These are phyloP conservation scores for Salix suchowensis DNA, from an alignment of 345 rosid genomes.

Conservation along the genomic window DNA sequence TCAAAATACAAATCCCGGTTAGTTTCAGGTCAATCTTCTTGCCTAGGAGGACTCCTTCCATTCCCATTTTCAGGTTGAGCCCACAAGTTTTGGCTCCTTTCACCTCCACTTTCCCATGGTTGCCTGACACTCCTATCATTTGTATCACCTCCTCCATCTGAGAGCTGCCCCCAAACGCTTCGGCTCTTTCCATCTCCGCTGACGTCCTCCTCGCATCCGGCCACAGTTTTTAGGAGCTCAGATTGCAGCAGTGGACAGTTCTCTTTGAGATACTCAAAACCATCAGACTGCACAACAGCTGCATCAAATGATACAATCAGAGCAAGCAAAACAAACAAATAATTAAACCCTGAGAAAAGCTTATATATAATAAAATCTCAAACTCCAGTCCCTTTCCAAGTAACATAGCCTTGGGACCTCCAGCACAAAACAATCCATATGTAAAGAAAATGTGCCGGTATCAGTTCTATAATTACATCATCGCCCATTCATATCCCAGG, in stretches of 20 bases:
- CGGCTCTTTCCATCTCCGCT: conserved; percentile 59
- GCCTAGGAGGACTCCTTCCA: conserved; percentile 48
- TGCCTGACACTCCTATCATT: conserved; percentile 53
- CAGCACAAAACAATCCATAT: too few relatives aligned
- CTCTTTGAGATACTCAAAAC: conserved; percentile 63
- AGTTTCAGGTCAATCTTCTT: conserved; percentile 29
- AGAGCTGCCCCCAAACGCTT: conserved; percentile 64
- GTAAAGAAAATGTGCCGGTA: too few relatives aligned
- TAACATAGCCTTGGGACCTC: too few relatives aligned
- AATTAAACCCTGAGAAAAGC: not conserved
- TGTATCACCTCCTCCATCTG: conserved; percentile 66
- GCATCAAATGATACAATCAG: conserved; percentile 21
- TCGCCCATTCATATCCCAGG: too few relatives aligned
- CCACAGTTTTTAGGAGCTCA: conserved; percentile 66
- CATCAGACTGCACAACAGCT: conserved; percentile 74
- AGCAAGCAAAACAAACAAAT: not conserved
- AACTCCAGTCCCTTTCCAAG: too few relatives aligned
- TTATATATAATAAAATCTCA: not conserved
- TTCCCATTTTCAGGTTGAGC: conserved; percentile 49
- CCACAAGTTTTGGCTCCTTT: conserved; percentile 63
- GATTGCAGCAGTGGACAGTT: conserved; percentile 63
- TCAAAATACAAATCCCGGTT: not conserved
- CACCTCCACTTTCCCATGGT: conserved; percentile 61
- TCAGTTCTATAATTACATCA: too few relatives aligned
- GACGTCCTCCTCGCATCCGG: conserved; percentile 63